A percentile compares a stretch with the other conserved stretches of the same genome.
phyloP scores from a whole-genome alignment of 345 rosid genomes.

The Eucalyptus dawsonii region DNA sequence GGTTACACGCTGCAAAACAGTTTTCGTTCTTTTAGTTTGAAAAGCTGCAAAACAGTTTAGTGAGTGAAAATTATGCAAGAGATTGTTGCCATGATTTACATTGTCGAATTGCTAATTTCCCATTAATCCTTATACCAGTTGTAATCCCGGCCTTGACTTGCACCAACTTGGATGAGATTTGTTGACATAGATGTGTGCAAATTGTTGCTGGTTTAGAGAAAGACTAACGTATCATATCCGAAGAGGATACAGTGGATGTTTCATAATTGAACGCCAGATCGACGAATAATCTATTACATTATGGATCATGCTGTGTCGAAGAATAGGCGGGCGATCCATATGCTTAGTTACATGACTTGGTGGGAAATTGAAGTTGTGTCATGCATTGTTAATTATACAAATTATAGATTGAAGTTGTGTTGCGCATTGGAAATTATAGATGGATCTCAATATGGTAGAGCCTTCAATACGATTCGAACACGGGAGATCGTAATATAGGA shows the following conservation, averaged over 20 bases:
- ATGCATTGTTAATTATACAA: not conserved
- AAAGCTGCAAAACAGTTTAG: not conserved
- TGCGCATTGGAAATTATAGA: not conserved
- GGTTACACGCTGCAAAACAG: not conserved
- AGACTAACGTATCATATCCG: not conserved
- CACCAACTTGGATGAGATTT: not conserved
- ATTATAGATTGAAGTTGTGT: too few relatives aligned
- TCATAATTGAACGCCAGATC: not conserved
- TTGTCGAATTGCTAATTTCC: not conserved
- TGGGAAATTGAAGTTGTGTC: not conserved
- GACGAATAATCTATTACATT: not conserved
- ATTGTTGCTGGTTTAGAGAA: not conserved
- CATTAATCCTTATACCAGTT: not conserved
- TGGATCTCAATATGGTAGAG: not conserved
- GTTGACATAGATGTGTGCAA: not conserved
- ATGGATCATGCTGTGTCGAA: not conserved
- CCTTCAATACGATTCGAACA: not conserved
- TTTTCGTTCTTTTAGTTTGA: not conserved
- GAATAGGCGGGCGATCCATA: not conserved
- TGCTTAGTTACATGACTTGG: not conserved
- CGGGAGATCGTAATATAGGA: not conserved
- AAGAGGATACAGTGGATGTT: not conserved
- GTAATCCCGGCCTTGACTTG: not conserved
- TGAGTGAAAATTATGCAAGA: not conserved
- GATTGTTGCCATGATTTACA: not conserved